phyloP scores from a whole-genome alignment of 768 basidiomycete species.

The Tulasnella sp. region DNA sequence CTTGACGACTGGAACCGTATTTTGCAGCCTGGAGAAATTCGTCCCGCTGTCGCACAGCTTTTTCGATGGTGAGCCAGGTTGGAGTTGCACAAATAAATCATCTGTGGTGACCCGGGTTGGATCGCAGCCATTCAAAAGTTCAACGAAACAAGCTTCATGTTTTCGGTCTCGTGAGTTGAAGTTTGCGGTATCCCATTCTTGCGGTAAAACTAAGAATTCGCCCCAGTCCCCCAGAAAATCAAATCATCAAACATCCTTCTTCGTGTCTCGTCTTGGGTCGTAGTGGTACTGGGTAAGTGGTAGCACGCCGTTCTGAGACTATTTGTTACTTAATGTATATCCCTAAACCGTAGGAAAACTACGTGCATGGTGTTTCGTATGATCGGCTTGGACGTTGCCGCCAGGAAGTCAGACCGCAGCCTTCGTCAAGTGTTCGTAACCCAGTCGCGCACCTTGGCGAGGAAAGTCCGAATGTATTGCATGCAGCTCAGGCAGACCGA shows the following conservation, averaged over 20 bases:
- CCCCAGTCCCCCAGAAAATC: too few relatives aligned
- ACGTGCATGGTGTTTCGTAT: conserved; percentile 28
- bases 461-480: conserved; percentile 65
- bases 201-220: too few relatives aligned
- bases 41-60: conserved; percentile 42
- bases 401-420: background rate
- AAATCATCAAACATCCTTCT: conserved; percentile 24
- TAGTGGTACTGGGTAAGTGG: conserved; percentile 20
- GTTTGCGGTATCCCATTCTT: too few relatives aligned
- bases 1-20: too few relatives aligned
- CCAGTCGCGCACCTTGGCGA: conserved; percentile 45
- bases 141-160: conserved; percentile 41
- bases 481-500: conserved; percentile 48
- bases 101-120: too few relatives aligned
- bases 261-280: conserved; percentile 28
- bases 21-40: conserved; percentile 50
- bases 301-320: too few relatives aligned
- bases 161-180: conserved; percentile 38
- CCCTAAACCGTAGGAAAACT: too few relatives aligned
- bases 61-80: conserved; percentile 25
- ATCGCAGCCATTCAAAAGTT: conserved; percentile 52
- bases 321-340: too few relatives aligned
- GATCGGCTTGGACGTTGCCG: conserved; percentile 11
- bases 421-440: conserved; percentile 25
- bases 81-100: too few relatives aligned